phyloP scores from a whole-genome alignment of 2,329 filamentous ascomycete genomes.

The Trichophyton benhamiae region DNA sequence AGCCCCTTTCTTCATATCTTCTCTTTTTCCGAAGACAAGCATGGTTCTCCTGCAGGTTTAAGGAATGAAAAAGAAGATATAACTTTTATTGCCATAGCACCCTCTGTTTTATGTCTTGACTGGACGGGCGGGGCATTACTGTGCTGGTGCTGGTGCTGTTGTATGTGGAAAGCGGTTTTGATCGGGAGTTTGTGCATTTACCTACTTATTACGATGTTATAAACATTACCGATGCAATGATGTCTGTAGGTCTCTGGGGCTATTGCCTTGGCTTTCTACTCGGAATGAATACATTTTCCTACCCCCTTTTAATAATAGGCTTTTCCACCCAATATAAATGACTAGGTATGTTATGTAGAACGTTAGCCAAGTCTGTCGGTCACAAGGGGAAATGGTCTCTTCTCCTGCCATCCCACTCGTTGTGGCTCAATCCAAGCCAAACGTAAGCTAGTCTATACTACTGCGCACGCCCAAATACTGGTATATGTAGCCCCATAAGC shows the following conservation, averaged over 20 bases:
- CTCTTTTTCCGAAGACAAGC: slow-evolving; percentile 15
- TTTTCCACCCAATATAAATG: no score
- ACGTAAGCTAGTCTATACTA: no score
- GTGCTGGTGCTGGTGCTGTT: slow-evolving; percentile 10
- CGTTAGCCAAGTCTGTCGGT: no score
- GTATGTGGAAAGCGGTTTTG: slow-evolving; percentile 11
- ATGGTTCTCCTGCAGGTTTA: slow-evolving; percentile 15
- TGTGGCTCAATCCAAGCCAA: no score
- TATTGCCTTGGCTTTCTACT: slow-evolving; percentile 22
- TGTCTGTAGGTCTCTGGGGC: slow-evolving; percentile 31
- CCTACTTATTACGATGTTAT: slow-evolving; percentile 15
- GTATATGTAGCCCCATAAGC: no score
- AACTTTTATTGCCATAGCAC: neutral
- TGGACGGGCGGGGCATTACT: slow-evolving; percentile 1
- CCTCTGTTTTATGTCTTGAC: neutral
- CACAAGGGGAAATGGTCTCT: no score
- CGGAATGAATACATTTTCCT: slow-evolving; percentile 20
- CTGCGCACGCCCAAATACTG: no score
- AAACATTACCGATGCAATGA: slow-evolving; percentile 20
- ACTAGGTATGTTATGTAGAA: no score
- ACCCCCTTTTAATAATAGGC: neutral
- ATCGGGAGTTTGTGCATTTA: slow-evolving; percentile 27
- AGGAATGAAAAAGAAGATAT: slow-evolving; percentile 1
- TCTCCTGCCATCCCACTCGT: no score
- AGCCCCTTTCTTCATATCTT: slow-evolving; percentile 8